Evolutionary conservation across 768 basidiomycete species (phyloP).

Genomic region (Cubamyces lactineus): DNA sequence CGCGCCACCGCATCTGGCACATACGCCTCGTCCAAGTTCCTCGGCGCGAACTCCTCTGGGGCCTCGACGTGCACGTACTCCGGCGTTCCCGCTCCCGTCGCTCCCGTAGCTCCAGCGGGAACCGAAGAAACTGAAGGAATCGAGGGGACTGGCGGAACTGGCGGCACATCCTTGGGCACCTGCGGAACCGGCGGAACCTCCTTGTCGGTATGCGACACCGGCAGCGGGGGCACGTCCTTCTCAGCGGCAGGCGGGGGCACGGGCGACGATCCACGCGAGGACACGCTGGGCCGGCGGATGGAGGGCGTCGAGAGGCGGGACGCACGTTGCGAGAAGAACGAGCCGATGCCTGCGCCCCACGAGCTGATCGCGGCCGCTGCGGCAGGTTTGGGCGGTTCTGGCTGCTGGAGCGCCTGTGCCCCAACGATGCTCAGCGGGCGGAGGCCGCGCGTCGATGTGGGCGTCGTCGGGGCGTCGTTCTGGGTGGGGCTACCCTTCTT

Average conservation of each 20-base stretch:
- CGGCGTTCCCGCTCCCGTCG: neutral
- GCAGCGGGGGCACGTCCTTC: slow-evolving; percentile 16
- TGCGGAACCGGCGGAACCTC: slow-evolving; percentile 13
- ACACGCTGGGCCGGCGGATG: slow-evolving; percentile 13
- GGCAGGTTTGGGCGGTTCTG: slow-evolving; percentile 30
- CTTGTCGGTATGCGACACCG: slow-evolving; percentile 19
- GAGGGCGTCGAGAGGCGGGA: slow-evolving; percentile 37
- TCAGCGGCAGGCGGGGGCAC: slow-evolving; percentile 23
- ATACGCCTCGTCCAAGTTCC: slow-evolving; percentile 27
- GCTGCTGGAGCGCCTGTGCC: slow-evolving; percentile 27
- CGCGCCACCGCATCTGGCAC: slow-evolving; percentile 5
- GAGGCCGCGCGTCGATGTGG: slow-evolving; percentile 25
- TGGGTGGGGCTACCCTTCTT: slow-evolving; percentile 13
- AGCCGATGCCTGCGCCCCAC: slow-evolving; percentile 52
- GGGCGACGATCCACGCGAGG: slow-evolving; percentile 25
- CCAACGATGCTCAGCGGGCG: slow-evolving; percentile 36
- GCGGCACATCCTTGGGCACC: neutral
- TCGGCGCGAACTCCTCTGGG: neutral
- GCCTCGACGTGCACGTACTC: slow-evolving; percentile 15
- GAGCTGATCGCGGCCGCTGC: slow-evolving; percentile 33
- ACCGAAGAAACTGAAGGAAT: no score
- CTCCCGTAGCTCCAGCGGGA: no score
- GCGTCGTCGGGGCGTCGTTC: slow-evolving; percentile 19
- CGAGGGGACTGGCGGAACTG: neutral
- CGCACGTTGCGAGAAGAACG: slow-evolving; percentile 48